A percentile compares a stretch with the other conserved stretches of the same genome.
Evolutionary conservation across 495 filamentous ascomycete species (phyloP).

Genomic region (Talaromyces stipitatus): DNA sequence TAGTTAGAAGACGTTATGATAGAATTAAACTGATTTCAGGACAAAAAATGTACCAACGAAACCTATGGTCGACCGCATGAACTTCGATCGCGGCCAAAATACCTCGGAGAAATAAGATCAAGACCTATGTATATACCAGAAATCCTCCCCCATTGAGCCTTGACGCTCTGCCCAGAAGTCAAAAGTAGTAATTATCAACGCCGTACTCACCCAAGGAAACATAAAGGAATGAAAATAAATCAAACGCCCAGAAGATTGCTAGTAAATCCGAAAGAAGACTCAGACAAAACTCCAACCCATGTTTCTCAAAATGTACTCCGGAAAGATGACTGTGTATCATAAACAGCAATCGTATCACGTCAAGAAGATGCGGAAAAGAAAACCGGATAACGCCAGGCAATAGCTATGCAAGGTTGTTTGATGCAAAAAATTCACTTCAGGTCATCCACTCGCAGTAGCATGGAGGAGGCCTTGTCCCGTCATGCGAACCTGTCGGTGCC

Average conservation of each 20-base stretch:
- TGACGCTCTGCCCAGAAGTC: not conserved
- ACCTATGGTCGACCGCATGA: not conserved
- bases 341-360: not conserved
- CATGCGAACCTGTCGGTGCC: not conserved
- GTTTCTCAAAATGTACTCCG: not conserved
- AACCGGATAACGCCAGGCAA: not conserved
- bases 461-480: constrained; percentile 12
- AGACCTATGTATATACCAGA: not conserved
- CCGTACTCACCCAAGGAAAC: not conserved
- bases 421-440: constrained; percentile 16
- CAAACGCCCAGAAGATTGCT: not conserved
- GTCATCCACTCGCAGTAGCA: constrained; percentile 38
- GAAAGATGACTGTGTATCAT: not conserved
- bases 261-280: no score
- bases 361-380: not conserved
- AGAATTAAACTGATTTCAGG: not conserved
- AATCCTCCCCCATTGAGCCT: not conserved
- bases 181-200: not conserved
- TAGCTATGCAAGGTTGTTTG: not conserved
- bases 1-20: not conserved
- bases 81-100: not conserved
- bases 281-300: not conserved
- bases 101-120: not conserved
- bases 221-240: not conserved
- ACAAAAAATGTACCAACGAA: not conserved